Percentiles rank a stretch among this genome's conserved stretches.
These are phyloP conservation scores for Aspergillus intermedius DNA, from an alignment of 2,329 filamentous ascomycete species.

Conservation along the genomic window DNA sequence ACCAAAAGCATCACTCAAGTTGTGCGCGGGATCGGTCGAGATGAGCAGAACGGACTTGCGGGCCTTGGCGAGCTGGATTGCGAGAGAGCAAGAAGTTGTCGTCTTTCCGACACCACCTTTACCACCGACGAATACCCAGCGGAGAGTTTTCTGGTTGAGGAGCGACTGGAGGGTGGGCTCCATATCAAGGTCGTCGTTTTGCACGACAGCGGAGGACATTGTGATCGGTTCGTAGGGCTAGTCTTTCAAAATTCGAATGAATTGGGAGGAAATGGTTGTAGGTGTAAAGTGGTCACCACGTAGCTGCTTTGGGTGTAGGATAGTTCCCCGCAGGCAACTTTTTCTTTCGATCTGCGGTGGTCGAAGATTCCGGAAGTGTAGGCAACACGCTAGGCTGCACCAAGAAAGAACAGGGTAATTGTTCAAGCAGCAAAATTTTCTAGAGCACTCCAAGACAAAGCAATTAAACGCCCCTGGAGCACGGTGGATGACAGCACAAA, in stretches of 20 bases:
- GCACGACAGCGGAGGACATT: slow-evolving; percentile 34
- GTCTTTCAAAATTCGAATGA: slow-evolving; percentile 1
- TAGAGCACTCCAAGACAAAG: neutral
- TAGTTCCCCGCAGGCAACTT: slow-evolving; percentile 8
- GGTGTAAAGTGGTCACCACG: neutral
- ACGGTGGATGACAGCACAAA: neutral
- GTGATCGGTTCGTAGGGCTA: slow-evolving; percentile 3
- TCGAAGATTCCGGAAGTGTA: slow-evolving; percentile 29
- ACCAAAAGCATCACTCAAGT: slow-evolving; percentile 93
- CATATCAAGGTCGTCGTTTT: slow-evolving; percentile 61
- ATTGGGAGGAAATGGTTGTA: slow-evolving; percentile 5
- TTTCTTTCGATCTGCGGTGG: slow-evolving; percentile 4
- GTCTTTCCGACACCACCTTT: slow-evolving; percentile 99
- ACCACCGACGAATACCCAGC: slow-evolving; percentile 98
- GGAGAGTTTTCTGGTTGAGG: slow-evolving; percentile 86
- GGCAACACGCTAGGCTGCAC: neutral
- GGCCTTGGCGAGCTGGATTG: slow-evolving; percentile 92
- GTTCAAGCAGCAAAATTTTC: neutral
- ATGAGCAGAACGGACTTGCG: slow-evolving; percentile 95
- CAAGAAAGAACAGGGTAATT: neutral
- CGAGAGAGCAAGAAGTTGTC: slow-evolving; percentile 96
- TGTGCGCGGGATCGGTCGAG: slow-evolving; percentile 96
- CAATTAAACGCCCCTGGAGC: neutral
- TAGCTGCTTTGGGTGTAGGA: neutral
- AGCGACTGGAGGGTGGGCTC: slow-evolving; percentile 92